Conservation (phyloP, 2,329 filamentous ascomycete genomes). For the Corynespora cassiicola region DNA sequence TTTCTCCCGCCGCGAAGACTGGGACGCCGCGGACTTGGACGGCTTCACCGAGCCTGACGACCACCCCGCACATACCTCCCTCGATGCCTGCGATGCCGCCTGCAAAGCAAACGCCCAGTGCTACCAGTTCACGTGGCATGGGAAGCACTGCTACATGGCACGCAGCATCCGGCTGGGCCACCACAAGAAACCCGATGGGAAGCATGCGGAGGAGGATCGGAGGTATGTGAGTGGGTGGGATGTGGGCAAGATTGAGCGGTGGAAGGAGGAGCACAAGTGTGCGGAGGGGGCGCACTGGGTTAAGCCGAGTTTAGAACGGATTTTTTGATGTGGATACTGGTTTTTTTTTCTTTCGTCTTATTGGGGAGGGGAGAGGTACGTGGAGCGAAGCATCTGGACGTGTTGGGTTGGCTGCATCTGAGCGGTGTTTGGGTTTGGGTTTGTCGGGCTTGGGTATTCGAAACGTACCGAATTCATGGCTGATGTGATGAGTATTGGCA, state of each 20-base stretch:
- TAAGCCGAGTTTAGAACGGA: no score
- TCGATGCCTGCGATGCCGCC: conserved; percentile 9
- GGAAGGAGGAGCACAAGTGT: conserved; percentile 11
- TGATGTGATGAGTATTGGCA: no score
- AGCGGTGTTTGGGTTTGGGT: no score
- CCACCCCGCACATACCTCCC: conserved; percentile 1
- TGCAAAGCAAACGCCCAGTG: conserved; percentile 16
- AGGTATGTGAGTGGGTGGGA: conserved; percentile 37
- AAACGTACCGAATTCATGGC: no score
- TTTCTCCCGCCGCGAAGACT: conserved; percentile 10
- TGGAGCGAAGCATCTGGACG: no score
- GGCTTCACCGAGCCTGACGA: conserved; percentile 6
- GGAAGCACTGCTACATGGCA: conserved; percentile 29
- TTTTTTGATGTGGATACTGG: no score
- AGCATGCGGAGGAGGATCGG: conserved; percentile 13
- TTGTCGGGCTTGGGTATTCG: no score
- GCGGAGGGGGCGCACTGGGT: conserved; percentile 18
- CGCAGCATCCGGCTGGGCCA: conserved; percentile 17
- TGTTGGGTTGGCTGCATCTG: no score
- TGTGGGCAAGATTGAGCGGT: conserved; percentile 26
- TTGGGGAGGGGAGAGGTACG: no score
- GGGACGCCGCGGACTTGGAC: conserved; percentile 12
- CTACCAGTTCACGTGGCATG: conserved; percentile 20
- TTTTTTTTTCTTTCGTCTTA: no score
- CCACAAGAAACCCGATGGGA: conserved; percentile 21